Base-by-base conservation (phyloP, 495 filamentous ascomycete genomes). In the Penicillium lividum region DNA sequence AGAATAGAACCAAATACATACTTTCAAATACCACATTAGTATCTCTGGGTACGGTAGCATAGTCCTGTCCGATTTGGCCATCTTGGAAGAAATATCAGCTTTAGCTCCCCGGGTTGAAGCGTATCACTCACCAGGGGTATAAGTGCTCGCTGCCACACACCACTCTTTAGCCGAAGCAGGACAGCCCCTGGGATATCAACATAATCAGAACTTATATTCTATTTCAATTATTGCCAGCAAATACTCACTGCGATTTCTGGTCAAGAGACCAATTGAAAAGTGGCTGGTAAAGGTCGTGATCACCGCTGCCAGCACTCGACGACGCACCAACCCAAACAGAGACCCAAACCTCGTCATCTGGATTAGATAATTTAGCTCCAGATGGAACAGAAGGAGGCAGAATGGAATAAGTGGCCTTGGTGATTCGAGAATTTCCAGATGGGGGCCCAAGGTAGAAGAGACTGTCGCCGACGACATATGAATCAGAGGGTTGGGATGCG, bases 211-310 rank as follows among this genome's bases (percentile, higher is more conserved):
- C 38, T 40, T 13, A 4, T 5, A 7, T 7, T 4, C n/a, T 40
- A 40, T 5, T 15, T 11, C 9, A 10, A 0, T 16, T 6, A 5
- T 3, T 16, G 7, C 18, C 10, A 10, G 3, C 4, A 0, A 30
- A 22, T 29, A 52, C 62, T 38, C 58, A 65, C 62, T 65, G 58
- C 9, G 62, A 61, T 22, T 58, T 51, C 52, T 65, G 62, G 16
- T 65, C 58, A 11, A 54, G 62, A 28, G 54, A 61, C 62, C 62
- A 65, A 43, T 61, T 65, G 54, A 65, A 52, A 16, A 65, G n/a
- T 15, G 62, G 62, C 58, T 65, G 62, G 52, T 65, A 65, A 1
- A 65, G 58, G 29, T 58, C 54, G 29, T 34, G 13, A 34, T 52
- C 48, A 10, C 53, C 33, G 25, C 51, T 51, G n/a, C 62, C 55